Conservation (phyloP, 2,329 filamentous ascomycete species). For the Botryotinia globosa region DNA sequence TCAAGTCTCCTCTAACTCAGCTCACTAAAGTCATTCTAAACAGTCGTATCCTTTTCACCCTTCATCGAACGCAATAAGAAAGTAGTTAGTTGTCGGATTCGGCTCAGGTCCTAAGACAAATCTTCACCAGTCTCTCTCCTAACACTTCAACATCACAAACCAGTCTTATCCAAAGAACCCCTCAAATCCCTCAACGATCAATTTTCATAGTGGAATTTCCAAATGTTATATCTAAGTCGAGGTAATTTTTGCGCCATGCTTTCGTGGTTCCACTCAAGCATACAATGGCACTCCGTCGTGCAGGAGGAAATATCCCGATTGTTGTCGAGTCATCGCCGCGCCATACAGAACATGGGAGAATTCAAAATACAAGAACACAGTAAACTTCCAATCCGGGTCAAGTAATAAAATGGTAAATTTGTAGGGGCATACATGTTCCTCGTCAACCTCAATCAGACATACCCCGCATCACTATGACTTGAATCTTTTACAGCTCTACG, state of each 20-base stretch:
- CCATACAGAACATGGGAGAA: neutral
- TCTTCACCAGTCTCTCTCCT: neutral
- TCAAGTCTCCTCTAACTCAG: neutral
- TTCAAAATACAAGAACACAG: accelerated
- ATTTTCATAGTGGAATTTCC: accelerated
- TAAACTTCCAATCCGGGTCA: neutral
- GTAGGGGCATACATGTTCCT: neutral
- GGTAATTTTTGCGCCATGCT: neutral
- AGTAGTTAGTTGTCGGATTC: neutral
- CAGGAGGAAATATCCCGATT: no score
- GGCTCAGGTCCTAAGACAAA: neutral
- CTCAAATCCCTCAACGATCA: accelerated
- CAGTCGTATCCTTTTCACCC: no score
- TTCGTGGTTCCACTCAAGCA: neutral
- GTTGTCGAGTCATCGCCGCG: neutral
- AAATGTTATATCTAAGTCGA: neutral
- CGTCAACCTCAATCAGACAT: neutral
- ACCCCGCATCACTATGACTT: no score
- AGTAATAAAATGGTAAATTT: neutral
- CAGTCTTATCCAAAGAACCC: neutral
- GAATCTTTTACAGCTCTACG: neutral
- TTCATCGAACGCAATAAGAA: neutral
- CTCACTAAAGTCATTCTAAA: neutral
- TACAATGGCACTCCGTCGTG: neutral
- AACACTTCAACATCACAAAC: neutral